Evolutionary conservation across 78 protist species (phyloP).

Genomic region (Pigoraptor vietnamica): DNA sequence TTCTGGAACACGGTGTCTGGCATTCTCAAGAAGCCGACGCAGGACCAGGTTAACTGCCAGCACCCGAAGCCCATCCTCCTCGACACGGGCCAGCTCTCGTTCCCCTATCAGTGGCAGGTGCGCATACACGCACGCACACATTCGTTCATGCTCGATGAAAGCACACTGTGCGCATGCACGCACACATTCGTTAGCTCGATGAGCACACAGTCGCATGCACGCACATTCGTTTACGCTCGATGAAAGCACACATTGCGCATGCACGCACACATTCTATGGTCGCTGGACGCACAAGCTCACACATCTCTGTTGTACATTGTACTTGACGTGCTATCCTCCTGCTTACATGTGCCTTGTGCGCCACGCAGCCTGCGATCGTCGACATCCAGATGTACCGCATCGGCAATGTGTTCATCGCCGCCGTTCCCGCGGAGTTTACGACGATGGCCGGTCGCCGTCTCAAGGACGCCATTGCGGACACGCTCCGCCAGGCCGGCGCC

Average conservation of each 20-base stretch:
- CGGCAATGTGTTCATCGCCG: constrained; percentile 53
- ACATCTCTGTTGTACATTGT: background rate
- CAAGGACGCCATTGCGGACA: constrained; percentile 34
- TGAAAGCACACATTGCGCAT: constrained; percentile 21
- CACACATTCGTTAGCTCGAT: too few species aligned
- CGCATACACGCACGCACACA: background rate
- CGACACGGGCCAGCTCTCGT: constrained; percentile 49
- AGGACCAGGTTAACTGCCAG: constrained; percentile 56
- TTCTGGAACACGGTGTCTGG: constrained; percentile 52
- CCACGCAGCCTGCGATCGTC: constrained; percentile 24
- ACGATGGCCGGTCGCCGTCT: constrained; percentile 76
- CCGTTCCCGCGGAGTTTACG: constrained; percentile 72
- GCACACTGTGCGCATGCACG: background rate
- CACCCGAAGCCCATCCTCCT: constrained; percentile 69
- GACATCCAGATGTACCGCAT: constrained; percentile 57
- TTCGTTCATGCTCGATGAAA: too few species aligned
- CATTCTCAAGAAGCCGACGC: constrained; percentile 49
- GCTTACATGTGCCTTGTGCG: background rate
- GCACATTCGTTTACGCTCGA: too few species aligned
- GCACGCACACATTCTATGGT: background rate
- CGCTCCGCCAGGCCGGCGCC: background rate
- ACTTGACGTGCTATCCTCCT: too few species aligned
- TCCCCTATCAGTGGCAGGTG: background rate
- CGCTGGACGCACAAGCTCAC: too few species aligned
- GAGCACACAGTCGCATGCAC: too few species aligned